Evolutionary conservation across 2,329 filamentous ascomycete genomes (phyloP), one percentile per base, ranked within the genome.

Genomic region (Trichophyton schoenleinii): DNA sequence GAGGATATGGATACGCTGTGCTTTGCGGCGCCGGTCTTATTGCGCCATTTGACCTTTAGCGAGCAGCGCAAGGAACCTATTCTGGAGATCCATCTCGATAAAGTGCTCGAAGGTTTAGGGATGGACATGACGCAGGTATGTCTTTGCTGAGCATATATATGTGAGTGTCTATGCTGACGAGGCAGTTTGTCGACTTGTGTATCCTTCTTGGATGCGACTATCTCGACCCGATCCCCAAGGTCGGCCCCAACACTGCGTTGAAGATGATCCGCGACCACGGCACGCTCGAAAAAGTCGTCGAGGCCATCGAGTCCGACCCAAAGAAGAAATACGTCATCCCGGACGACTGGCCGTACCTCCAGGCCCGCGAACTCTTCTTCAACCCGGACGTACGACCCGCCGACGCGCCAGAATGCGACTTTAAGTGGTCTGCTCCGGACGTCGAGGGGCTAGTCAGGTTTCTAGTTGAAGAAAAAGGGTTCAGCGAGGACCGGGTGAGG

Each of bases 1-100:
- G 94, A 99, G 76, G 94, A 99, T 76, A 99, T 99, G 94, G 94
- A 99, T 71, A 99, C 94, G 0, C 79, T 99, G 61, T 97, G 92
- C 70, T 99, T 99, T 74, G 86, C 96, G 69, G 82, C 91, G 59
- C 94, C 94, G 0, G 91, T 99, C 63, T 78, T 99, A 55, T 78
- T 99, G 65, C 83, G 94, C 58, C 91, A 99, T 75, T 82, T 99
- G 65, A 99, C 94, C 1, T 97, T 96, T 74, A 95, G 90, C 71
- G 94, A 99, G 79, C 91, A 96, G 78, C 83, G 92, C 65, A 99
- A 99, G 76, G 91, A 97, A 73, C 94, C 94, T 0, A 96, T 99
- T 67, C 91, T 95, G 69, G 94, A 99, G 74, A 95, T 99, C 58
- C 86, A 89, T 69, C 77, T 97, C 15, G 86, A 90, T 68, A 91